A percentile compares a stretch with the other conserved stretches of the same genome.
phyloP scores from a whole-genome alignment of 192 early-diverging fungal species.

The Podochytrium sp. region DNA sequence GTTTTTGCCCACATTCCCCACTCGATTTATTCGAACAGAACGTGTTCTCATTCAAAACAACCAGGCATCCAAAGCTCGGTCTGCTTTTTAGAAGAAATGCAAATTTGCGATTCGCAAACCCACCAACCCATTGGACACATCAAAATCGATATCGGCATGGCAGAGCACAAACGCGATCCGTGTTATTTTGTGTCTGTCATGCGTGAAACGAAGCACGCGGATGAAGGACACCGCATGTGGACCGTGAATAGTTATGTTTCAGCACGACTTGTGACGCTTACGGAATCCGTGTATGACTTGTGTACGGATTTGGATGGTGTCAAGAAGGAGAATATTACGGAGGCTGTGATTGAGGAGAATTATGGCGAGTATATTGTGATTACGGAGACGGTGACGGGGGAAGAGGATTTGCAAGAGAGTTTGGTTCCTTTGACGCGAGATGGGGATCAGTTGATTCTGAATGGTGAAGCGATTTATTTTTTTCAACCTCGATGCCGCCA shows the following conservation, averaged over 20 bases:
- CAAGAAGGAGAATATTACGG: not conserved
- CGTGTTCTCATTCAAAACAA: too few species aligned
- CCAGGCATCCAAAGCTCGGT: too few species aligned
- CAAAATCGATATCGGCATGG: constrained; percentile 2
- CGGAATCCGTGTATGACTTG: constrained; percentile 18
- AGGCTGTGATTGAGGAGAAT: constrained; percentile 6
- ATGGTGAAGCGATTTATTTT: not conserved
- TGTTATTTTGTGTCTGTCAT: constrained; percentile 29
- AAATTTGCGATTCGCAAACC: not conserved
- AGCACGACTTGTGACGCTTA: constrained; percentile 11
- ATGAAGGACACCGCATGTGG: not conserved
- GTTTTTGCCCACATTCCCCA: too few species aligned
- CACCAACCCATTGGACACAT: constrained; percentile 2
- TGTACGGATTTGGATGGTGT: not conserved
- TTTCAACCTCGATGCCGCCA: not conserved
- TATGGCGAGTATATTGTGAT: not conserved
- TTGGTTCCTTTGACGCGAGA: not conserved
- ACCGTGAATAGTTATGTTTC: constrained; percentile 19
- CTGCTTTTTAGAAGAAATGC: constrained; percentile 17
- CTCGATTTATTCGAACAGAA: too few species aligned
- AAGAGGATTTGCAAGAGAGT: not conserved
- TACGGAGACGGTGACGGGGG: constrained; percentile 4
- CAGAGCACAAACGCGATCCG: not conserved
- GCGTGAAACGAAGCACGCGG: not conserved
- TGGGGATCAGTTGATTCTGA: not conserved